phyloP scores from a whole-genome alignment of 768 basidiomycete species.

The Amanita rimosa region DNA sequence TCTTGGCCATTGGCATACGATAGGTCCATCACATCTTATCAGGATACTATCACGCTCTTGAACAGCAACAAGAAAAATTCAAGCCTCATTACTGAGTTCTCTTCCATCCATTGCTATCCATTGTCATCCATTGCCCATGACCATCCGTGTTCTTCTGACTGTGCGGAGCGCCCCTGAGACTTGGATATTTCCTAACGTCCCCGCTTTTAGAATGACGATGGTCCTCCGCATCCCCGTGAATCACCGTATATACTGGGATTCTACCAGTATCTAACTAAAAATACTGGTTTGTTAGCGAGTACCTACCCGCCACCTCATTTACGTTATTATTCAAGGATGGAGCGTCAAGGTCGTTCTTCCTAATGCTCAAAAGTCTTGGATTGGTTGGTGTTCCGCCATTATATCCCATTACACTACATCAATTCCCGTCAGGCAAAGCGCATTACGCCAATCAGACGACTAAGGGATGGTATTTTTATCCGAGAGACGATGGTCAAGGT shows the following conservation, averaged over 20 bases:
- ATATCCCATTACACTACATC: not conserved
- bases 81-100: too few species aligned
- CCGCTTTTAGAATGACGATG: constrained; percentile 66
- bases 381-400: constrained; percentile 35
- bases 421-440: constrained; percentile 48
- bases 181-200: not conserved
- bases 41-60: too few species aligned
- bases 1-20: too few species aligned
- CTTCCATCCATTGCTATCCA: too few species aligned
- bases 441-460: constrained; percentile 70
- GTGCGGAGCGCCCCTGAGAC: constrained; percentile 12
- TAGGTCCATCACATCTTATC: not conserved
- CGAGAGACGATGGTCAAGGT: constrained; percentile 55
- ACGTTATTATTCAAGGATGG: constrained; percentile 53
- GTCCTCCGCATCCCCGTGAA: constrained; percentile 52
- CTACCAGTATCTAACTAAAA: constrained; percentile 45
- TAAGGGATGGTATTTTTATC: constrained; percentile 68
- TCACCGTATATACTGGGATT: constrained; percentile 72
- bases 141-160: constrained; percentile 24
- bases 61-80: too few species aligned
- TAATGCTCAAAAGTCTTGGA: constrained; percentile 80
- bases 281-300: constrained; percentile 36
- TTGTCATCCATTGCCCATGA: not conserved
- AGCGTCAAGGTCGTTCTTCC: constrained; percentile 74
- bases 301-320: constrained; percentile 12